Evolutionary conservation across 169 alveolate genomes (phyloP).

Genomic region (Plasmodium sp.): DNA sequence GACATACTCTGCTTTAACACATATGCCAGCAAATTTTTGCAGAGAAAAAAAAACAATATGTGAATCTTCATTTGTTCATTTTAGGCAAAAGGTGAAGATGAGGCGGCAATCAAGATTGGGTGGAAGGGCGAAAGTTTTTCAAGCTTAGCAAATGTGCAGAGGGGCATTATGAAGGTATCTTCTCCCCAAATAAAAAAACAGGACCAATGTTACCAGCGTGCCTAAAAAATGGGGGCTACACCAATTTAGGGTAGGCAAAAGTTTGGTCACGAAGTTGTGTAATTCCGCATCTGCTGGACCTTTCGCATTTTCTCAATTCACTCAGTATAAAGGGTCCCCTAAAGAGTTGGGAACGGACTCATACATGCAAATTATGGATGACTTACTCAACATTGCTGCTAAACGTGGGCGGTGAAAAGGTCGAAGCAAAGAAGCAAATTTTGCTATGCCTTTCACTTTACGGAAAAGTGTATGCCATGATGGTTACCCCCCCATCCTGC

Average conservation of each 20-base stretch:
- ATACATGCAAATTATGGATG: background rate
- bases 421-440: background rate
- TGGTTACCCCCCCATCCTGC: background rate
- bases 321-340: background rate
- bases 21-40: conserved; percentile 31
- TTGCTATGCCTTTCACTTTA: background rate
- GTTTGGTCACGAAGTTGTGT: background rate
- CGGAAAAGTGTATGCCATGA: background rate
- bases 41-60: conserved; percentile 31
- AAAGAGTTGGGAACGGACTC: background rate
- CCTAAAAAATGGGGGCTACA: background rate
- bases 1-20: conserved; percentile 19
- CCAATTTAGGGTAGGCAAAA: background rate
- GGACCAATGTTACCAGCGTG: background rate
- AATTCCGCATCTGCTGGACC: background rate
- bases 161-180: background rate
- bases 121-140: background rate
- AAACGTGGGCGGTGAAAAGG: background rate
- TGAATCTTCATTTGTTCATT: conserved; percentile 67
- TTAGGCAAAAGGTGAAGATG: conserved; percentile 1
- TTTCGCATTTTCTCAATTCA: background rate
- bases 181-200: background rate
- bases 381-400: background rate
- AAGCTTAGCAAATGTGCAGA: background rate
- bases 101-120: background rate